Conservation (phyloP, 2,329 filamentous ascomycete genomes). For the Colletotrichum higginsianum region DNA sequence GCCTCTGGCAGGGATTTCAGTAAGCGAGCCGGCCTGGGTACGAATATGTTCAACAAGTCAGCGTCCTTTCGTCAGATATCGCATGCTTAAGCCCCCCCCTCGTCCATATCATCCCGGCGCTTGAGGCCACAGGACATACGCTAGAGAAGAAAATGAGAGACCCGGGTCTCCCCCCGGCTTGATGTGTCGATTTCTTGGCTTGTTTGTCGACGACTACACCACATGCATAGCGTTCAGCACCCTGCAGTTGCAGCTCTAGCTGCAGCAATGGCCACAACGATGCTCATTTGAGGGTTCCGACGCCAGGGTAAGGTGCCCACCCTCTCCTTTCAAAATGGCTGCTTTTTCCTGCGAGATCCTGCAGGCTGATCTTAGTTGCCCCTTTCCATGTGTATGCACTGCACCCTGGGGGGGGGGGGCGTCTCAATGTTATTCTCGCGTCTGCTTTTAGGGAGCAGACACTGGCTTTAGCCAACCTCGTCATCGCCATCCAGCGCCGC, state of each 20-base stretch:
- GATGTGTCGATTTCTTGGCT: neutral
- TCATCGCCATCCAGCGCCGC: neutral
- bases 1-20: neutral
- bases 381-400: slow-evolving; percentile 2
- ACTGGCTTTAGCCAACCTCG: slow-evolving; percentile 14
- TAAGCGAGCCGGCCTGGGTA: slow-evolving; percentile 10
- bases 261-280: neutral
- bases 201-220: neutral
- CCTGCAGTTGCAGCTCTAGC: slow-evolving; percentile 13
- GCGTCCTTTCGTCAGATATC: slow-evolving; percentile 32
- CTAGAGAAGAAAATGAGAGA: slow-evolving; percentile 6
- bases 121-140: slow-evolving; percentile 20
- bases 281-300: neutral
- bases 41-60: slow-evolving; percentile 8
- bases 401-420: slow-evolving; percentile 1
- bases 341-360: slow-evolving; percentile 36
- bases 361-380: slow-evolving; percentile 28
- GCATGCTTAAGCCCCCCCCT: slow-evolving; percentile 2
- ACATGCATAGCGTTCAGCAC: neutral
- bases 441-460: slow-evolving; percentile 24
- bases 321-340: neutral
- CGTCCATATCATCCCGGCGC: slow-evolving; percentile 14
- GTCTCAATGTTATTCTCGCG: slow-evolving; percentile 5
- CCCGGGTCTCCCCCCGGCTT: neutral
- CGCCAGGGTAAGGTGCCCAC: slow-evolving; percentile 4